Evolutionary conservation across 257 asterid genomes (phyloP).

Genomic region (Ligustrum vulgare): DNA sequence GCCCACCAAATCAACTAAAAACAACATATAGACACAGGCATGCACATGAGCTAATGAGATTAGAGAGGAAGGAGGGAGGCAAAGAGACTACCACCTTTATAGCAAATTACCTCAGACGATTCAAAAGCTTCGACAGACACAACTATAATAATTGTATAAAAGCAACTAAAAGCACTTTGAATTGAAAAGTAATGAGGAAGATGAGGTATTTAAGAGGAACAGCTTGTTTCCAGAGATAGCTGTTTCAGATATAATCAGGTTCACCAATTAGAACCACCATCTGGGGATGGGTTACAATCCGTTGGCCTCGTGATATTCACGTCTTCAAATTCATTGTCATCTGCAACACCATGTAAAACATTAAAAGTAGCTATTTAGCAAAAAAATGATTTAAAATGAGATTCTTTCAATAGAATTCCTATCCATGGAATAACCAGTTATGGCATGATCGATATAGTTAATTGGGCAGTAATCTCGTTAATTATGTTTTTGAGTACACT

Average conservation of each 20-base stretch:
- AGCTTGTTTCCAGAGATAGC: constrained; percentile 16
- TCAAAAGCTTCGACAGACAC: not conserved
- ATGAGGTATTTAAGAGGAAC: not conserved
- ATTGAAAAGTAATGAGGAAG: not conserved
- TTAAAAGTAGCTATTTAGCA: not conserved
- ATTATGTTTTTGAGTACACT: not conserved
- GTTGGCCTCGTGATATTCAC: constrained; percentile 54
- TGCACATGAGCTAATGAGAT: not conserved
- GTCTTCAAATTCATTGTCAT: constrained; percentile 68
- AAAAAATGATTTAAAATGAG: not conserved
- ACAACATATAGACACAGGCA: not conserved
- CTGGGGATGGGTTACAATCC: constrained; percentile 53
- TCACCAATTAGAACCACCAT: constrained; percentile 51
- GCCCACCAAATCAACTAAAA: too few relatives aligned
- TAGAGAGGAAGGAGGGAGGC: not conserved
- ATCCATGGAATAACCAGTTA: not conserved
- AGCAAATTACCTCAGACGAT: not conserved
- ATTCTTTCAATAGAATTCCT: not conserved
- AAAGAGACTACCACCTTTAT: not conserved
- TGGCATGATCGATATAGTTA: not conserved
- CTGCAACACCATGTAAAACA: constrained; percentile 31
- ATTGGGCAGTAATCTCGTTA: not conserved
- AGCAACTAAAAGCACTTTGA: constrained; percentile 18
- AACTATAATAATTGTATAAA: constrained; percentile 16
- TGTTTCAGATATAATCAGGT: not conserved